phyloP scores from a whole-genome alignment of 2,329 filamentous ascomycete genomes.

The Paradendryphiella salina region DNA sequence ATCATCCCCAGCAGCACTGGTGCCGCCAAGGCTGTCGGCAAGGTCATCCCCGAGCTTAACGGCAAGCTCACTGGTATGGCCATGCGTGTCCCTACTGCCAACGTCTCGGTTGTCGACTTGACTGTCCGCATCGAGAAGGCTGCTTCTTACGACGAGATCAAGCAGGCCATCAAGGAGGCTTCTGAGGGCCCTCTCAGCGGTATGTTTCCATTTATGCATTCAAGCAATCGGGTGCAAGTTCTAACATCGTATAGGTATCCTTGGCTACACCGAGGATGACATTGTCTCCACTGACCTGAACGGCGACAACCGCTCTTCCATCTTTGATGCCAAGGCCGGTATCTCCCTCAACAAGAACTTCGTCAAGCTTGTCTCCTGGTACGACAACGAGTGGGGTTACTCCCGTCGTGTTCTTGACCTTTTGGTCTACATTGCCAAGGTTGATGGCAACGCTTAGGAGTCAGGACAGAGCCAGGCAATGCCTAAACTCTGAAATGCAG shows the following conservation, averaged over 20 bases:
- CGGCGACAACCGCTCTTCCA: slow-evolving; percentile 91
- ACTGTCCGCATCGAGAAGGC: slow-evolving; percentile 92
- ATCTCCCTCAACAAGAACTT: slow-evolving; percentile 99
- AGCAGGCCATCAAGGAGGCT: slow-evolving; percentile 82
- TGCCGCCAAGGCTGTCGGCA: slow-evolving; percentile 99
- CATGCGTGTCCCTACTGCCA: slow-evolving; percentile 97
- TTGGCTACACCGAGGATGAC: slow-evolving; percentile 96
- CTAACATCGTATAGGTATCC: slow-evolving; percentile 65
- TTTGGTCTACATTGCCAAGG: slow-evolving; percentile 52
- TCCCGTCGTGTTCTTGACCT: slow-evolving; percentile 72
- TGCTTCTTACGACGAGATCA: slow-evolving; percentile 89
- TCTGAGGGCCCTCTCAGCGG: slow-evolving; percentile 83
- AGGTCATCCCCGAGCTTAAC: slow-evolving; percentile 97
- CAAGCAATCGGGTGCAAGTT: not conserved
- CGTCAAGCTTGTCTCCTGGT: slow-evolving; percentile 97
- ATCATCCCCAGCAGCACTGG: slow-evolving; percentile 99
- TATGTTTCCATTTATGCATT: slow-evolving; percentile 51
- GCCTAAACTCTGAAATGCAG: slow-evolving; percentile 38
- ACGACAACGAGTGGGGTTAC: slow-evolving; percentile 99
- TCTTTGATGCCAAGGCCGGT: slow-evolving; percentile 99
- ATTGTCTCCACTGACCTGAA: slow-evolving; percentile 92
- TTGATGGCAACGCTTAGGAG: slow-evolving; percentile 50
- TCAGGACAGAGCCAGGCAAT: slow-evolving; percentile 44
- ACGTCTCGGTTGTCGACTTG: slow-evolving; percentile 98
- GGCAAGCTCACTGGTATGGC: slow-evolving; percentile 99